These are phyloP conservation scores for Xerocomus amazonicus DNA, from an alignment of 1,284 basidiomycete genomes.

Conservation along the genomic window DNA sequence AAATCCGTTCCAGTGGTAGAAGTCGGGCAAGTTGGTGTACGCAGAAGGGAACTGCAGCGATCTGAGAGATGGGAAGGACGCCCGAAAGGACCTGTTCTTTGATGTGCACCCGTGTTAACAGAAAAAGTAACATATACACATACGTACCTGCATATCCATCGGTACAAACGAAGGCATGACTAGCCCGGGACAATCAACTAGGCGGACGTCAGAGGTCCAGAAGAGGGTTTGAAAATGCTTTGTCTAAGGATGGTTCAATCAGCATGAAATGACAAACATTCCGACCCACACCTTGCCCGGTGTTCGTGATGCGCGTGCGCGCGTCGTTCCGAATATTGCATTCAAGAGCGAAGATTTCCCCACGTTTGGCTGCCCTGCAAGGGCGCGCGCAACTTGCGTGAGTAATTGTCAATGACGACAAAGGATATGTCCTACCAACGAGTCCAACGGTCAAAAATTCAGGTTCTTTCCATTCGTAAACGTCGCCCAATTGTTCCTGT, in stretches of 20 bases:
- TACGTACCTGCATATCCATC: slow-evolving; percentile 72
- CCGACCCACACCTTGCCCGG: slow-evolving; percentile 72
- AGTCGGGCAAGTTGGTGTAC: slow-evolving; percentile 65
- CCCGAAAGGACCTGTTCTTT: slow-evolving; percentile 62
- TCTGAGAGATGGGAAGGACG: slow-evolving; percentile 85
- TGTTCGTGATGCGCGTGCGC: slow-evolving; percentile 83
- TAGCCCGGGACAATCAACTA: slow-evolving; percentile 84
- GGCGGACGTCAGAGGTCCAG: slow-evolving; percentile 76
- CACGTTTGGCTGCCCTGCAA: slow-evolving; percentile 84
- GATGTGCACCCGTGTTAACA: neutral
- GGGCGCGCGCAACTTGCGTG: neutral
- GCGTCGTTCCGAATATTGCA: slow-evolving; percentile 79
- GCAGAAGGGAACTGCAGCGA: slow-evolving; percentile 78
- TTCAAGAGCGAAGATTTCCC: slow-evolving; percentile 92
- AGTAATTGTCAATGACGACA: slow-evolving; percentile 5
- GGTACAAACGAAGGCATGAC: slow-evolving; percentile 78
- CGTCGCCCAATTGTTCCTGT: slow-evolving; percentile 19
- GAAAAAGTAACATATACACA: slow-evolving; percentile 24
- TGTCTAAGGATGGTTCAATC: slow-evolving; percentile 49
- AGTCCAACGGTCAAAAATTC: slow-evolving; percentile 78
- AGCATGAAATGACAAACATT: neutral
- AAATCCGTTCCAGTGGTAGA: slow-evolving; percentile 75
- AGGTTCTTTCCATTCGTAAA: slow-evolving; percentile 37
- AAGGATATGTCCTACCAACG: slow-evolving; percentile 50
- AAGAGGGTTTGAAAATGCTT: slow-evolving; percentile 93